Base-by-base conservation (phyloP, 306 rosid species). In the Erythrophleum fordii region DNA sequence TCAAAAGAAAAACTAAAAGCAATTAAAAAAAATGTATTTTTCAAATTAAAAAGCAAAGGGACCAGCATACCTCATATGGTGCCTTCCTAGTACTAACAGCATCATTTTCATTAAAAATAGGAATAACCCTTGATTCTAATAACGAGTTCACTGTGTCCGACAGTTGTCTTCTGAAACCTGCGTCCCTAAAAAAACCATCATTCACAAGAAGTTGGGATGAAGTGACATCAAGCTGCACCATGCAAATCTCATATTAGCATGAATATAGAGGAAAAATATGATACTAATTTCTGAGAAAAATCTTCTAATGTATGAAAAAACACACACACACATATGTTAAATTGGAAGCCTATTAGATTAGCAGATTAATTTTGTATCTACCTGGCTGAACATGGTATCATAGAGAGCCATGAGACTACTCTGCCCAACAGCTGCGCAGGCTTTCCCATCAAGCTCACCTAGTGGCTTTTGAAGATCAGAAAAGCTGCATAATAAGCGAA, bases 371-470 rank as follows among this genome's bases (percentile, higher is more conserved):
- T 67, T 60, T 52, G 45, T 37, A 39, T 58, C 52, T n/a, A 93
- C 99, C 97, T 95, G 98, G 82, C 97, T 90, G 78, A 95, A 95
- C 97, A 95, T 91, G 31, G 98, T 84, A 83, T 95, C 99, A 81
- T 95, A 95, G 11, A 95, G 96, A 84, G 99, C 99, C 99, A 95
- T 95, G 79, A 95, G 99, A 84, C 99, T 91, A 53, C 98, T 91
- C 88, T 95, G 98, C 31, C 99, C 99, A 73, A 95, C 99, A 69
- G 98, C 91, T 2, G 99, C 98, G 80, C 99, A 91, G 42, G 99
- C 96, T 83, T 95, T 95, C 72, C 98, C 99, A 84, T 91, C 99
- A 68, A 91, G 86, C 12, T 89, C 96, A 55, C 76, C 39, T 72
- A 88, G 94, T 69, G 97, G 93, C 83, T 90, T 88, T 85, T 90